Base-by-base conservation (phyloP, 1,284 basidiomycete genomes). In the Heterobasidion occidentale region DNA sequence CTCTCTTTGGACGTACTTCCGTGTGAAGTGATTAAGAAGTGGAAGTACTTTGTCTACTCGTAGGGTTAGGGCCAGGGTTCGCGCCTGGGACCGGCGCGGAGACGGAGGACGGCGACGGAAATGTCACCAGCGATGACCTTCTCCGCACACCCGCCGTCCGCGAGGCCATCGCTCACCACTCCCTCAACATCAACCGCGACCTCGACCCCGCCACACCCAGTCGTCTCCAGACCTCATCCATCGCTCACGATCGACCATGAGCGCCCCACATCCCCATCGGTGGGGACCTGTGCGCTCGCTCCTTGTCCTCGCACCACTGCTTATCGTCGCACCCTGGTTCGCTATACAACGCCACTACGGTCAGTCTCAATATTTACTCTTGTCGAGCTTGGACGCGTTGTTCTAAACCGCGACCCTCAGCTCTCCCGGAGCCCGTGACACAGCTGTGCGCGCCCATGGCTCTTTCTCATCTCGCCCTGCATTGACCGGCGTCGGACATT, bases 211-310 rank as follows among this genome's bases (percentile, higher is more conserved):
- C 27, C 27, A 27, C 2, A 27, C 27, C 27, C 27, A 27, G 27
- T 27, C 27, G 27, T 27, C 27, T 27, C 27, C 27, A 27, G 27
- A 27, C 27, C 0, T 27, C 27, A 0, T 27, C 27, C 27, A 27
- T 27, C 27, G 27, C 27, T 27, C 27, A 27, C 27, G 27, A 27
- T 27, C 51, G 36, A 47, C 46, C 14, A 48, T 38, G 53, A 46
- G 50, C 17, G n/a, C 45, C 14, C n/a, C 53, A 14, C 46, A 27
- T 27, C 27, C 5, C 27, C 27, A 27, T 27, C 27, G 46, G 14
- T 74, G 73, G 72, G 72, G 72, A 20, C 68, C 70, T 11, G 60
- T 72, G n/a, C 66, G 64, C 49, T 72, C 73, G 42, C 55, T 74
- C 53, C 60, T 74, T 4, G 64, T 58, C 47, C 60, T 75, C 44